Evolutionary conservation across 768 basidiomycete species (phyloP), one percentile per base, ranked within the genome.

Genomic region (Pleurotus djamor): DNA sequence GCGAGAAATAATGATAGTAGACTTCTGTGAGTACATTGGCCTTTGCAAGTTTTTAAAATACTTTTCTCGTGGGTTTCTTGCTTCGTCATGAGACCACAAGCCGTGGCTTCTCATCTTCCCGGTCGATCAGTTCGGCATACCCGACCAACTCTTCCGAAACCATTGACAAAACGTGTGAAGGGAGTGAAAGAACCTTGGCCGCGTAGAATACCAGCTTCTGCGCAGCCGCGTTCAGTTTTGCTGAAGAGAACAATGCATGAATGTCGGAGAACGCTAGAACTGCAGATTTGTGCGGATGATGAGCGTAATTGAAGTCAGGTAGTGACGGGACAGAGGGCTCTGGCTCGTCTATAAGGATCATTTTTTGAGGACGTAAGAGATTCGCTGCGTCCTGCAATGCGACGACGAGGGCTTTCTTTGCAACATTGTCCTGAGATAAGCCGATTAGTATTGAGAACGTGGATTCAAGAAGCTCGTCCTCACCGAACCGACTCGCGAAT

Each of bases 171-270:
- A 77, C 65, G 3, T 64, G 61, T 44, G 74, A 64, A 0, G 87
- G 81, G n/a, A 75, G 79, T 0, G 81, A 76, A 17, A 83, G 60
- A 5, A 86, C 67, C 63, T 87, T 82, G 5, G 86, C 88, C 4
- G 83, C 83, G 62, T 92, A 93, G 71, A 88, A 93, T 12, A 77
- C 69, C 28, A 92, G 63, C 72, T 91, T 93, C 63, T 83, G 83
- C 7, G 76, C 68, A 51, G 83, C 69, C 64, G 81, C 82, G 52
- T 73, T 76, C 52, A 60, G 51, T 36, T 55, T 35, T 9, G 51
- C 60, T 13, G 56, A 10, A 32, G 61, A 56, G 68, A 82, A 86
- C 34, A 88, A 65, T 7, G 63, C 63, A 38, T 68, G 63, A 12
- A 88, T 58, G 72, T 89, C 88, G 2, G 86, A 87, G 14, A 89